These are phyloP conservation scores for Begonia peltatifolia DNA, from an alignment of 306 rosid genomes.

Conservation along the genomic window DNA sequence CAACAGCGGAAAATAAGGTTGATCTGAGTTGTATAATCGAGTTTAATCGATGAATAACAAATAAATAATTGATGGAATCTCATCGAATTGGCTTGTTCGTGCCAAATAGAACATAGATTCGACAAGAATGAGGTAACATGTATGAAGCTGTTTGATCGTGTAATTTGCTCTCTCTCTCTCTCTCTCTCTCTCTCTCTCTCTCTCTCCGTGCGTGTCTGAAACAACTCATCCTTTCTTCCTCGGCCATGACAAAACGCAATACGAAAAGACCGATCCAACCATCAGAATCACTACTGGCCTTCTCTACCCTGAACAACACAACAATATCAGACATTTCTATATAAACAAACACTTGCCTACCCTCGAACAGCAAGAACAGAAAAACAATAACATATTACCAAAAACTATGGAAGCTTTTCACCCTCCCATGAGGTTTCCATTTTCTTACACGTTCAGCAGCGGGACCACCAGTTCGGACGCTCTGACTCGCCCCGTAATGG, in stretches of 20 bases:
- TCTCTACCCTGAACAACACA: conserved; percentile 14
- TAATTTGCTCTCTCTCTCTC: not conserved
- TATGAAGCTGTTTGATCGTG: not conserved
- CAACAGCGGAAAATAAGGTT: too few species aligned
- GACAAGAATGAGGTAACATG: too few species aligned
- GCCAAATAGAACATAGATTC: too few species aligned
- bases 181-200: not conserved
- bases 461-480: not conserved
- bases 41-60: too few species aligned
- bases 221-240: conserved; percentile 42
- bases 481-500: conserved; percentile 43
- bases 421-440: conserved; percentile 39
- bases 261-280: conserved; percentile 70
- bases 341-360: conserved; percentile 27
- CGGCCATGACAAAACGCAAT: conserved; percentile 88
- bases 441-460: conserved; percentile 31
- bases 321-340: conserved; percentile 9
- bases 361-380: conserved; percentile 1
- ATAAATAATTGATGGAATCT: too few species aligned
- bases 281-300: conserved; percentile 41
- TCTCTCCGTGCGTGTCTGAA: conserved; percentile 11
- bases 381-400: not conserved
- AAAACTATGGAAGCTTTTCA: conserved; percentile 50
- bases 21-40: too few species aligned
- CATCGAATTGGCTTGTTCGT: too few species aligned